Conservation (phyloP, 1,139 yeast genomes). For the Hansenula lynferdii region DNA sequence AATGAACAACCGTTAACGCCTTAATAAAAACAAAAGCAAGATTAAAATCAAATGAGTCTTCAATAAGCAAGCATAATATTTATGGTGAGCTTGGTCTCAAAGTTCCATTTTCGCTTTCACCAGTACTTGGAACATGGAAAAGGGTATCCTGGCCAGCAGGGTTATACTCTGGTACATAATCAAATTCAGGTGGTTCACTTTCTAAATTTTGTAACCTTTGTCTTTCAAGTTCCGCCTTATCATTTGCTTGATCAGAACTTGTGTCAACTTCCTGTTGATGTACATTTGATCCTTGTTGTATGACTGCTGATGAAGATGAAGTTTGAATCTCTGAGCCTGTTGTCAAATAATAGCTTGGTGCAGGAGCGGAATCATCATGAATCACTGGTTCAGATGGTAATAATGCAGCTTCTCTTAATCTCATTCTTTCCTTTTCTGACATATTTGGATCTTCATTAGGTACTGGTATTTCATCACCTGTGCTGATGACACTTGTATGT, state of each 20-base stretch:
- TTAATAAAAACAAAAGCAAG: too few species aligned
- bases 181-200: conserved; percentile 31
- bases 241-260: conserved; percentile 13
- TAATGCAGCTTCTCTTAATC: conserved; percentile 49
- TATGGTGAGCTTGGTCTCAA: not conserved
- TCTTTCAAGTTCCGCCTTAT: conserved; percentile 30
- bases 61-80: not conserved
- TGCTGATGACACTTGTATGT: not conserved
- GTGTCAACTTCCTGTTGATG: not conserved
- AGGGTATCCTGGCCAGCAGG: conserved; percentile 5
- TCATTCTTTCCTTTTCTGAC: conserved; percentile 50
- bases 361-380: conserved; percentile 8
- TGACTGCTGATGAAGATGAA: not conserved
- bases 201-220: conserved; percentile 27
- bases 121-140: not conserved
- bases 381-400: conserved; percentile 54
- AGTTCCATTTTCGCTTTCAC: not conserved
- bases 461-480: conserved; percentile 5
- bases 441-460: conserved; percentile 16
- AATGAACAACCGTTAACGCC: too few species aligned
- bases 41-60: too few species aligned
- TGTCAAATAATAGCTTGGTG: conserved; percentile 14
- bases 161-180: conserved; percentile 22
- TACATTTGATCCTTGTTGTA: not conserved
- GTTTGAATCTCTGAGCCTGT: not conserved